Percentiles rank a stretch among this genome's conserved stretches.
These are phyloP conservation scores for Hymenoscyphus occultus DNA, from an alignment of 2,329 filamentous ascomycete genomes.

Conservation along the genomic window DNA sequence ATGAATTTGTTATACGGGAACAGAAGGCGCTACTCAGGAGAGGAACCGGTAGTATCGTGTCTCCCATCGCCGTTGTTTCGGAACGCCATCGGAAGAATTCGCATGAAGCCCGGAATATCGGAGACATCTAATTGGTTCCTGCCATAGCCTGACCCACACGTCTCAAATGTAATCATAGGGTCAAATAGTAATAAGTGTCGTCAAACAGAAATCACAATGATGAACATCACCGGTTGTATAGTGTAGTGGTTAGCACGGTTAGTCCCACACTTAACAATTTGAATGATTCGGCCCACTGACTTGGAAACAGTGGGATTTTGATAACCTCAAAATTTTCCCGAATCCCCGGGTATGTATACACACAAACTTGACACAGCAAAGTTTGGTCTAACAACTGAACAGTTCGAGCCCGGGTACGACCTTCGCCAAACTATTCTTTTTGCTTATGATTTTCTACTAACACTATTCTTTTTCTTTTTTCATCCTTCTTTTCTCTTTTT, in stretches of 20 bases:
- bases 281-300: neutral
- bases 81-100: neutral
- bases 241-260: slow-evolving; percentile 10
- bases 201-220: neutral
- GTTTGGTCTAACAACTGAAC: neutral
- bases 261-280: neutral
- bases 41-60: no score
- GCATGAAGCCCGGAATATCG: neutral
- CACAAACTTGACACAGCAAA: neutral
- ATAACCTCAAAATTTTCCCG: slow-evolving; percentile 3
- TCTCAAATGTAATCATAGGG: neutral
- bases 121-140: neutral
- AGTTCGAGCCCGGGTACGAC: slow-evolving; percentile 6
- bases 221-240: slow-evolving; percentile 1
- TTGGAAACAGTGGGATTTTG: slow-evolving; percentile 3
- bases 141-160: neutral
- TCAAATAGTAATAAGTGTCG: neutral
- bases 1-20: neutral
- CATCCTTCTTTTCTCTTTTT: neutral
- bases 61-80: neutral
- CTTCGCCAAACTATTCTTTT: slow-evolving; percentile 22
- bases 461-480: neutral
- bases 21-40: neutral
- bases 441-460: neutral
- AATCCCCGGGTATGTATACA: neutral